Evolutionary conservation across 2,329 filamentous ascomycete genomes (phyloP), one percentile per base, ranked within the genome.

Genomic region (Diaporthe longicolla): DNA sequence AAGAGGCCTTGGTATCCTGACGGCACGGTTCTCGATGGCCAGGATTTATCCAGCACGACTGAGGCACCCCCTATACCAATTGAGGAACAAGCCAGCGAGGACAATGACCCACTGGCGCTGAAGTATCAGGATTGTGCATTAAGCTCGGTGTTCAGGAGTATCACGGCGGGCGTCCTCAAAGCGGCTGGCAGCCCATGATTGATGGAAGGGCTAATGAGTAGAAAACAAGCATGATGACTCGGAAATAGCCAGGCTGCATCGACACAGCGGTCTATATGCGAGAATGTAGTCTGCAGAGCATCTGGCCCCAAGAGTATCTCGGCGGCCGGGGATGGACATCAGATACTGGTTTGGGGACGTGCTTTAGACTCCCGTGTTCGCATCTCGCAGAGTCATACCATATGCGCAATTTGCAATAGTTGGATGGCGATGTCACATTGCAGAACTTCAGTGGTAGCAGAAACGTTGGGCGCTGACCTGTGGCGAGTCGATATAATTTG

Each of bases 71-170:
- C 54, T 73, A n/a, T 29, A 7, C 32, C 79, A 19, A 76, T 80
- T 59, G 79, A 77, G 15, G 76, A 77, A 32, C 76, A 78, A 48
- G 79, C 77, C 15, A 76, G 77, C 26, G 61, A 32, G 15, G 83
- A 86, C 55, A 80, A 83, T 9, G 85, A 81, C 24, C 79, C 86
- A 15, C 82, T 96, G 78, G 91, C 93, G 50, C 88, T 93, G 70
- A 95, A 95, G 82, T 96, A 96, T 82, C 87, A 87, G 77, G 85
- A 87, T 76, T 96, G 94, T 82, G 94, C 92, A 48, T 84, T 96
- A 50, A 90, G 86, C 75, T 90, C 91, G 66, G 84, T 95, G 11
- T 95, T 96, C 80, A 85, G 88, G 77, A 86, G 84, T 8, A 93
- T 96, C 77, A 90, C 91, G 11, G 84, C 84, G 76, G 86, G 87